Conservation (phyloP, 75 land plant genomes). For the Cupressus sempervirens region DNA sequence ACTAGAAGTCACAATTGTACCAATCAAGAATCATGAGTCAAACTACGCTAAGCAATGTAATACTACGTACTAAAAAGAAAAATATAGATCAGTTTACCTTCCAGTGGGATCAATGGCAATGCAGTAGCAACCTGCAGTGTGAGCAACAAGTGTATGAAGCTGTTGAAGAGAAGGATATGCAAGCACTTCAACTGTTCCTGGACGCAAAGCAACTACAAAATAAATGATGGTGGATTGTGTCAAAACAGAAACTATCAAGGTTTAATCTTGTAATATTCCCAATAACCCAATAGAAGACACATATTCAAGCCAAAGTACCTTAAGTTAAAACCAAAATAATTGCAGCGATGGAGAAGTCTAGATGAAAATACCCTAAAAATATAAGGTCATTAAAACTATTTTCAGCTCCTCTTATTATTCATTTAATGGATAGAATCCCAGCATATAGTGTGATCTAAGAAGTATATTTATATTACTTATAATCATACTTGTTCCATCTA, state of each 20-base stretch:
- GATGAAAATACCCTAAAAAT: background rate
- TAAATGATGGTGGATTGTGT: background rate
- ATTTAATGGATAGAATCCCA: background rate
- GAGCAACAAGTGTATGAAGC: slow-evolving; percentile 76
- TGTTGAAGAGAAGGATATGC: slow-evolving; percentile 80
- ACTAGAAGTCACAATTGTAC: background rate
- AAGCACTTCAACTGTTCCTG: slow-evolving; percentile 92
- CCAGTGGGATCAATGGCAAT: slow-evolving; percentile 97
- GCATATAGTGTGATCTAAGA: background rate
- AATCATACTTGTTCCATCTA: background rate
- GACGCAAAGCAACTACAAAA: background rate
- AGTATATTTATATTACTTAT: background rate
- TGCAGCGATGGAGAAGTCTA: background rate
- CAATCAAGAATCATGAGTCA: background rate
- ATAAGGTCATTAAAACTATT: background rate
- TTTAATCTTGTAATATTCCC: background rate
- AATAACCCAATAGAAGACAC: background rate
- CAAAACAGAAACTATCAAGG: background rate
- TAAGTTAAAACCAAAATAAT: background rate
- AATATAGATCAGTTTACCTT: slow-evolving; percentile 35
- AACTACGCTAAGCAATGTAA: background rate
- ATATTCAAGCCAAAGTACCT: background rate
- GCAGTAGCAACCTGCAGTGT: slow-evolving; percentile 99
- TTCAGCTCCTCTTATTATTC: background rate
- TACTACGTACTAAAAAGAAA: background rate